phyloP scores from a whole-genome alignment of 129 eudicot genomes.

The Sambucus nigra region DNA sequence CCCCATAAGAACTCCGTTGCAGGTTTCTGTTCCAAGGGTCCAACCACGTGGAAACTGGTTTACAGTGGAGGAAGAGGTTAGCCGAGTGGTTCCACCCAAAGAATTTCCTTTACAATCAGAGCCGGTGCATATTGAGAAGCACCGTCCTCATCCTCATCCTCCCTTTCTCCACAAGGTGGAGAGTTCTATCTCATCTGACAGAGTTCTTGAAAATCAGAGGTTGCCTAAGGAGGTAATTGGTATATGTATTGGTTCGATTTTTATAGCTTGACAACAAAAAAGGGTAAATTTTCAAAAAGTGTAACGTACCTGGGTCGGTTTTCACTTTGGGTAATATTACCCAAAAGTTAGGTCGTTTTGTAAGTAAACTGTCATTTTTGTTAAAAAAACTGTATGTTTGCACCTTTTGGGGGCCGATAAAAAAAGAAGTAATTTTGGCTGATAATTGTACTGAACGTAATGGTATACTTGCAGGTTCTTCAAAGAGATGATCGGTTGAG shows the following conservation, averaged over 20 bases:
- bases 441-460: constrained; percentile 3
- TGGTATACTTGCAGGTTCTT: constrained; percentile 39
- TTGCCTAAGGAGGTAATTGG: constrained; percentile 67
- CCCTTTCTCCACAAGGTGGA: constrained; percentile 58
- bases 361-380: no score
- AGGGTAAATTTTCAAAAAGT: no score
- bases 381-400: no score
- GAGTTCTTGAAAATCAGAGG: constrained; percentile 56
- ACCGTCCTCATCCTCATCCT: constrained; percentile 43
- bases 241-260: neutral
- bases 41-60: constrained; percentile 79
- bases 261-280: constrained; percentile 7
- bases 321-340: no score
- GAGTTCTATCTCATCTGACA: constrained; percentile 38
- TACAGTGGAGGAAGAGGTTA: constrained; percentile 77
- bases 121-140: constrained; percentile 51
- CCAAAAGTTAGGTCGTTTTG: no score
- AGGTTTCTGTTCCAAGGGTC: constrained; percentile 40
- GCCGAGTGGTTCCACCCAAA: constrained; percentile 35
- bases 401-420: neutral
- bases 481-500: constrained; percentile 63
- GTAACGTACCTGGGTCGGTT: no score
- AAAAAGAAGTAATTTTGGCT: neutral
- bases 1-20: constrained; percentile 63
- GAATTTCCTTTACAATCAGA: constrained; percentile 50